Base-by-base conservation (phyloP, 1,284 basidiomycete species). In the Earliella scabrosa region DNA sequence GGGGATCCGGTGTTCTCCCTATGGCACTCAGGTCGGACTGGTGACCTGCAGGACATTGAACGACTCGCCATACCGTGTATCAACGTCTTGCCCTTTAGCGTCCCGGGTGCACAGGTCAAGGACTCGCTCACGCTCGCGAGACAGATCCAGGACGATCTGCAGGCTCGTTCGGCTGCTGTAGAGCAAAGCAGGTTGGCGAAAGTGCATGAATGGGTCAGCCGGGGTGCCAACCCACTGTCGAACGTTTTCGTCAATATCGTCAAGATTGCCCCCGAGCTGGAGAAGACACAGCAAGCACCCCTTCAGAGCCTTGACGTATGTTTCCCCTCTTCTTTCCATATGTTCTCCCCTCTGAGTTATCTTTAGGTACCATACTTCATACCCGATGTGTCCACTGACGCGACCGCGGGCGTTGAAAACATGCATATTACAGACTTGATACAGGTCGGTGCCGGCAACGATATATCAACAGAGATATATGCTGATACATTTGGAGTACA, bases 201-300 rank as follows among this genome's bases (percentile, higher is more conserved):
- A 23, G 67, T 82, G 21, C 60, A 75, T 53, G 61, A 70, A 49
- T 78, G 74, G 75, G 54, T 72, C 40, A 70, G 70, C 31, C 61
- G 66, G 48, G 40, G 59, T 18, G 67, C 68, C 20, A 59, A 62
- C 45, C 74, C 78, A 13, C 59, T 82, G 29, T 75, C 71, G 44
- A 81, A 82, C 52, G 77, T 80, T 26, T 79, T 73, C 54, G 71
- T 82, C 41, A 81, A 82, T 56, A 69, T 82, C 32, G 68, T 81
- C 52, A 75, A 73, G 65, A 59, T 72, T 40, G 54, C 65, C 13
- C 63, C 61, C 18, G 64, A 68, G 24, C 45, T 66, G 32, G 59
- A 53, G 26, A 61, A 57, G 47, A 18, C 38, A 10, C 39, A 16
- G 4, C 18, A 44, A 3, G 31, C 20, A 10, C 27, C 60, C 4